Evolutionary conservation across 495 filamentous ascomycete species (phyloP).

Genomic region (Tuber microsphaerosporum): DNA sequence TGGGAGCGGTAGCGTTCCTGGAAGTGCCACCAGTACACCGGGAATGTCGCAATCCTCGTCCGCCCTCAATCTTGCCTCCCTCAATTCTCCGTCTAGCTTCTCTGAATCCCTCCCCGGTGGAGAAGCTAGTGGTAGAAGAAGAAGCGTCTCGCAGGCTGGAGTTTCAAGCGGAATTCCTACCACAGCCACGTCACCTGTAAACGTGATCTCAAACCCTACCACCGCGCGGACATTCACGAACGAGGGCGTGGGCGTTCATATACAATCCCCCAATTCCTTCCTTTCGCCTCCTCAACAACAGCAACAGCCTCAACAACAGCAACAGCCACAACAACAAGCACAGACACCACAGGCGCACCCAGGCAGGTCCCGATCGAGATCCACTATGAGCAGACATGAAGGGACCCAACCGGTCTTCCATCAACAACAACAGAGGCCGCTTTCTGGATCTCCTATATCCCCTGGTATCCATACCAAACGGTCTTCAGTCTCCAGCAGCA

Average conservation of each 20-base stretch:
- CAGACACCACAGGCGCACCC: background rate
- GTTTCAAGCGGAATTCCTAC: slow-evolving; percentile 24
- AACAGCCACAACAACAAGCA: slow-evolving; percentile 23
- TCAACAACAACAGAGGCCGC: slow-evolving; percentile 13
- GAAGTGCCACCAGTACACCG: slow-evolving; percentile 27
- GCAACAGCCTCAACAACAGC: slow-evolving; percentile 23
- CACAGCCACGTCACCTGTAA: slow-evolving; percentile 39
- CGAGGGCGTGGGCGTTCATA: slow-evolving; percentile 38
- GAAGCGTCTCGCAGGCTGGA: slow-evolving; percentile 25
- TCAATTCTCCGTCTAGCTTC: slow-evolving; percentile 23
- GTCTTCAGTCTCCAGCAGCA: slow-evolving; percentile 34
- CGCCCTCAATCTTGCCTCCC: slow-evolving; percentile 18
- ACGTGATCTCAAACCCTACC: slow-evolving; percentile 39
- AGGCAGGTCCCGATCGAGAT: slow-evolving; percentile 26
- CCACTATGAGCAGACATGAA: slow-evolving; percentile 29
- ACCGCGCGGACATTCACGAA: slow-evolving; percentile 36
- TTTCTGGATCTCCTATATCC: slow-evolving; percentile 5
- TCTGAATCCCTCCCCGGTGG: slow-evolving; percentile 23
- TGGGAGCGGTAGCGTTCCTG: slow-evolving; percentile 17
- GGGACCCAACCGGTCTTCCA: slow-evolving; percentile 23
- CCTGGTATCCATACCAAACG: slow-evolving; percentile 30
- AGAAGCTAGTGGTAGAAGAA: slow-evolving; percentile 14
- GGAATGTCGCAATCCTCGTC: slow-evolving; percentile 29
- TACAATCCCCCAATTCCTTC: slow-evolving; percentile 23
- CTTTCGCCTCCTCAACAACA: slow-evolving; percentile 11